Base-by-base conservation (phyloP, 371 early-diverging fungal genomes). In the Syncephalastrum sp. region DNA sequence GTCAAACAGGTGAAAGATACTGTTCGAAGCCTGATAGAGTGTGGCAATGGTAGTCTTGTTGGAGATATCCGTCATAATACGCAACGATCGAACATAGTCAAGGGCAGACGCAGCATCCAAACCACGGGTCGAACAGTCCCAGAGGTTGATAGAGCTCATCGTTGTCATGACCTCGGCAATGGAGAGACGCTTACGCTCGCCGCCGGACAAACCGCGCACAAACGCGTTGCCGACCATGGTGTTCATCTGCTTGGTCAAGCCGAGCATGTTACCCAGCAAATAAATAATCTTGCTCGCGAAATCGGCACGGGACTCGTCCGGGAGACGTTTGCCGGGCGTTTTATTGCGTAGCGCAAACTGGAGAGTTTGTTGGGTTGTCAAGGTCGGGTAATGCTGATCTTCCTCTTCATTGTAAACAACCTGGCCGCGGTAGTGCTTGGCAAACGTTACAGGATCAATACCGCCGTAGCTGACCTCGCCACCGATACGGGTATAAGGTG, bases 21-120 rank as follows among this genome's bases (percentile, higher is more conserved):
- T 85, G 65, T 88, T 82, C 0, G 85, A 84, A 1, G 89, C 87
- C 60, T 91, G 89, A 51, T 88, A 88, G 15, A 89, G 69, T 5
- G 85, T 74, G 10, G 82, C 78, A 49, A 89, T 61, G 3, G 88
- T 84, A 13, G 89, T 84, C 53, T 81, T 84, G 29, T 87, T 73
- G 27, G 79, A 57, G 7, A 83, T 63, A 54, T 87, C 82, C 8
- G 88, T 86, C 67, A 86, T 74, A 45, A 89, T 83, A 50, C 88
- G 80, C 1, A 92, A 69, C 5, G 86, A 82, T 33, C 84, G 76
- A 25, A 85, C 77, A 56, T 89, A 89, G 65, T 91, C 91, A 0
- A 91, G 76, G 15, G 97, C 94, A 17, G 91, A 92, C 41, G 92
- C 87, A 12, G 93, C 85, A 74, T 98, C 98, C 19, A 98, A 77